phyloP scores from a whole-genome alignment of 2,329 filamentous ascomycete genomes.

The Triangularia verruculosa region DNA sequence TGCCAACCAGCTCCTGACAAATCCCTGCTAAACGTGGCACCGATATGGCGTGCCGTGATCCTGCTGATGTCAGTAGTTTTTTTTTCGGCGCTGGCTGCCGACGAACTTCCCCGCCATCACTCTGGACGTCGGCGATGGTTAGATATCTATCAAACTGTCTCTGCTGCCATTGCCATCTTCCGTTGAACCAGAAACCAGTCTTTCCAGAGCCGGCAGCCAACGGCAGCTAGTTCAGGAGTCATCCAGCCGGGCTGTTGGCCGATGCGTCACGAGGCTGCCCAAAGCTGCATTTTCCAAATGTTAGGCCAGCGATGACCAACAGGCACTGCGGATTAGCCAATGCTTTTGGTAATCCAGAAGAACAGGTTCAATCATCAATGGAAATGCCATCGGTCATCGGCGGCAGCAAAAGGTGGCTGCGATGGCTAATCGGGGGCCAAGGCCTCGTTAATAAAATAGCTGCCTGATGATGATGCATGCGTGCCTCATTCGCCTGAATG shows the following conservation, averaged over 20 bases:
- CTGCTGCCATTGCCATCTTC: background rate
- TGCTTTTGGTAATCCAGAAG: background rate
- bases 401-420: background rate
- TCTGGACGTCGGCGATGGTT: background rate
- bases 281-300: conserved; percentile 9
- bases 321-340: too few species aligned
- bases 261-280: conserved; percentile 9
- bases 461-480: conserved; percentile 26
- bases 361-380: background rate
- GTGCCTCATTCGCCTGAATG: conserved; percentile 26
- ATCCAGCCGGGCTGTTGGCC: background rate
- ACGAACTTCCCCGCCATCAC: background rate
- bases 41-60: conserved; percentile 8
- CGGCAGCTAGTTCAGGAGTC: background rate
- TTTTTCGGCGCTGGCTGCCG: conserved; percentile 1
- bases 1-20: conserved; percentile 22
- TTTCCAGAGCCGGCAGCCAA: background rate
- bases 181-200: background rate
- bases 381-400: background rate
- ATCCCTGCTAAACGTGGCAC: conserved; percentile 28
- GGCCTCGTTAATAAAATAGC: conserved; percentile 18
- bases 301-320: background rate
- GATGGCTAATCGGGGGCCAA: conserved; percentile 26
- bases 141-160: too few species aligned
- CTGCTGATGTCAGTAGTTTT: conserved; percentile 3